Base-by-base conservation (phyloP, 2,329 filamentous ascomycete genomes). In the Truncatella angustata region DNA sequence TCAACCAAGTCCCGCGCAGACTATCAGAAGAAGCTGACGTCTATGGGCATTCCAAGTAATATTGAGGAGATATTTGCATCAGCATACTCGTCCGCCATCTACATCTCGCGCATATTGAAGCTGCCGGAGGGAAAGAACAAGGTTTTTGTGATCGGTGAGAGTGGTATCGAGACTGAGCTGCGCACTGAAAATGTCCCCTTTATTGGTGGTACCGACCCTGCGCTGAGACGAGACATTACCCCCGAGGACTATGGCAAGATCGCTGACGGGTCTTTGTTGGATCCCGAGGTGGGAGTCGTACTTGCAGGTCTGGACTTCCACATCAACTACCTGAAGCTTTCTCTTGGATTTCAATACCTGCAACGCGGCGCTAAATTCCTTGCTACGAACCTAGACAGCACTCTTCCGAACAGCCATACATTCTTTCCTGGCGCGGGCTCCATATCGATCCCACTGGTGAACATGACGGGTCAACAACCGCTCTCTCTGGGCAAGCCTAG, bases 21-120 rank as follows among this genome's bases (percentile, higher is more conserved):
- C 68, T 99, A 99, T 73, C 87, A 88, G 69, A 91, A 93, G 76
- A 99, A 97, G 67, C 86, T 99, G 54, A 84, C 88, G 43, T 75
- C 75, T 50, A 80, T 97, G 67, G 88, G 88, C 43, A 96, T 99
- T 63, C 86, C 88, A 1, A 86, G 84, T 61, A 78, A 82, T 53
- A 83, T 88, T 39, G 91, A 97, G 66, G 94, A 99, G 74, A 89
- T 99, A 60, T 99, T 99, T 68, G 91, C 90, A 56, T 96, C 93
- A 7, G 88, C 92, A 35, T 99, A 99, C 80, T 96, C 91, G 59
- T 86, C 94, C 36, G 90, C 93, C 56, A 87, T 99, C 68, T 99
- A 99, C 78, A 96, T 99, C 66, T 87, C 90, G 9, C 88, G 92
- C 59, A 96, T 99, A 70, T 82, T 99, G 61, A 80, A 88, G 60